Conservation (phyloP, 352 stramenopile species). For the Phytophthora cryptogea region DNA sequence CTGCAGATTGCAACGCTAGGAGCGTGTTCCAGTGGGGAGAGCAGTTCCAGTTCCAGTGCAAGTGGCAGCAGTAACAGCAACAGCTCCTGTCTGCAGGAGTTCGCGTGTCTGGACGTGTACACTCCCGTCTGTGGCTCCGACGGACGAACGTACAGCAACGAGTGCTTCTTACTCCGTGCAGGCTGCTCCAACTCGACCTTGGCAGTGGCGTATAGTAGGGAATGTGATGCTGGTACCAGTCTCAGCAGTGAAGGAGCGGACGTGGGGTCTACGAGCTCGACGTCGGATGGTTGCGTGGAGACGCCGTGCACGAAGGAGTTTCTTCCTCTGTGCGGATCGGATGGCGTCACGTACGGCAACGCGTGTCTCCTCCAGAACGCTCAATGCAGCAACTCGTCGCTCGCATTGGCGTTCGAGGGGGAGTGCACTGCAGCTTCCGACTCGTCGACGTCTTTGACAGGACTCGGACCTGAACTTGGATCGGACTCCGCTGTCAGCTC, state of each 20-base stretch:
- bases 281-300: conserved; percentile 10
- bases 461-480: conserved; percentile 1
- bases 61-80: not conserved
- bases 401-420: conserved; percentile 33
- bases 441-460: conserved; percentile 1
- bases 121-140: conserved; percentile 52
- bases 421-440: conserved; percentile 16
- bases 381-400: conserved; percentile 27
- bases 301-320: conserved; percentile 37
- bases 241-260: conserved; percentile 2
- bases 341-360: conserved; percentile 57
- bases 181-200: conserved; percentile 33
- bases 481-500: conserved; percentile 6
- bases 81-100: conserved; percentile 24
- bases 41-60: not conserved
- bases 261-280: not conserved
- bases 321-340: conserved; percentile 45
- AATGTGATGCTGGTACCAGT: conserved; percentile 19
- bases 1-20: conserved; percentile 31
- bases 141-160: conserved; percentile 49
- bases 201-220: conserved; percentile 18
- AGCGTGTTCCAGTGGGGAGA: conserved; percentile 23
- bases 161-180: conserved; percentile 37
- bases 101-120: conserved; percentile 33
- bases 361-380: conserved; percentile 43